Percentiles rank a stretch among this genome's conserved stretches.
These are phyloP conservation scores for Penicillium waksmanii DNA, from an alignment of 495 filamentous ascomycete species.

Conservation along the genomic window DNA sequence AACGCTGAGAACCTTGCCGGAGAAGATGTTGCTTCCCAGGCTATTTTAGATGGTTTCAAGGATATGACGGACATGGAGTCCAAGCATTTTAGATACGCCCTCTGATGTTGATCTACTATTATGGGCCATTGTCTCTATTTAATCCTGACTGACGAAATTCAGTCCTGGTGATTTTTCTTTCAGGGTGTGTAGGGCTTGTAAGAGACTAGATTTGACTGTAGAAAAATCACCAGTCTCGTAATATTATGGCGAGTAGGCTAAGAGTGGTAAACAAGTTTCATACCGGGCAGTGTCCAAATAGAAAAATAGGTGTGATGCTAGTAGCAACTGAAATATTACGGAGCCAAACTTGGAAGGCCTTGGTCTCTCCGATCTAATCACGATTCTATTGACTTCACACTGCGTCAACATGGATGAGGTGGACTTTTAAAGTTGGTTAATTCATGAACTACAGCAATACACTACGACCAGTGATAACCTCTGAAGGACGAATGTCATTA, in stretches of 20 bases:
- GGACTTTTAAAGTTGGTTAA: background rate
- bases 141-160: too few relatives aligned
- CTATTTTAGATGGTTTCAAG: constrained; percentile 46
- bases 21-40: constrained; percentile 21
- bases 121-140: too few relatives aligned
- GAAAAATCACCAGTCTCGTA: too few relatives aligned
- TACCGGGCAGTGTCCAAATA: background rate
- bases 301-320: background rate
- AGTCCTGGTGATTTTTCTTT: too few relatives aligned
- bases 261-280: too few relatives aligned
- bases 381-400: background rate
- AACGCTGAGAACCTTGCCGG: constrained; percentile 18
- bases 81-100: constrained; percentile 47
- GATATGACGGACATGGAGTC: constrained; percentile 54
- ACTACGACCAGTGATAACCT: background rate
- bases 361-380: background rate
- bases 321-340: background rate
- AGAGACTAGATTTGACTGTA: too few relatives aligned
- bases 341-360: background rate
- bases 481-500: constrained; percentile 23
- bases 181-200: too few relatives aligned
- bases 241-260: too few relatives aligned
- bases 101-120: constrained; percentile 19
- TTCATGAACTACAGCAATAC: background rate
- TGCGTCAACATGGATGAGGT: background rate